A percentile compares a stretch with the other conserved stretches of the same genome.
Conservation (phyloP, 2,329 filamentous ascomycete genomes). For the Neonectria neomacrospora region DNA sequence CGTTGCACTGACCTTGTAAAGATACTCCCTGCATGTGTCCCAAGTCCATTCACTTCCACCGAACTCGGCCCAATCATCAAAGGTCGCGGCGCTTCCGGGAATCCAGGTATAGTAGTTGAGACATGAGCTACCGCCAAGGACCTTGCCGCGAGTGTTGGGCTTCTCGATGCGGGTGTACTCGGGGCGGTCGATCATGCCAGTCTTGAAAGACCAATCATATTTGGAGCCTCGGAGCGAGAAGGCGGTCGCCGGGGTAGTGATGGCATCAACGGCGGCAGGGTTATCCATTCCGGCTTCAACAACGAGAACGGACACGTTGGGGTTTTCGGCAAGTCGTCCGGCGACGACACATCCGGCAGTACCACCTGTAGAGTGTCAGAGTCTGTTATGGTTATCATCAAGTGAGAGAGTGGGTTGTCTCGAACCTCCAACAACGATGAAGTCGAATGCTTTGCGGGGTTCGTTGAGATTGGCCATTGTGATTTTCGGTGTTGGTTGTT, state of each 20-base stretch:
- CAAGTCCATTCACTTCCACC: constrained; percentile 75
- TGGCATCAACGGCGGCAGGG: constrained; percentile 60
- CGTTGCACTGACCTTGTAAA: constrained; percentile 60
- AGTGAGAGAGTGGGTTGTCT: too few relatives aligned
- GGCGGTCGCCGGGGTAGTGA: constrained; percentile 63
- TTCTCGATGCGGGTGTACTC: constrained; percentile 72
- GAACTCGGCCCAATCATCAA: constrained; percentile 76
- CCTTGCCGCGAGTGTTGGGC: constrained; percentile 70
- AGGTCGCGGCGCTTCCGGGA: constrained; percentile 66
- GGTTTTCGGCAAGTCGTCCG: constrained; percentile 50
- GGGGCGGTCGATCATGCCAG: constrained; percentile 66
- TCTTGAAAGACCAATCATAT: constrained; percentile 71
- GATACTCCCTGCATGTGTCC: constrained; percentile 58
- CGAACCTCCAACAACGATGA: too few relatives aligned
- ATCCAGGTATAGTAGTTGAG: constrained; percentile 75
- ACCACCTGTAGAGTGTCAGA: constrained; percentile 36
- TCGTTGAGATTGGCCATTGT: too few relatives aligned
- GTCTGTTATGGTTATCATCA: too few relatives aligned
- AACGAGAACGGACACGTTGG: constrained; percentile 55
- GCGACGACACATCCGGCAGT: constrained; percentile 52
- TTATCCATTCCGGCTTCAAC: constrained; percentile 62
- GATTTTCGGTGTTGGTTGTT: too few relatives aligned
- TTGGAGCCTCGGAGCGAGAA: constrained; percentile 65
- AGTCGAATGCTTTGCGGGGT: too few relatives aligned
- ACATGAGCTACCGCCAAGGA: constrained; percentile 66